Evolutionary conservation across 129 eudicot species (phyloP).

Genomic region (Arctium minus): DNA sequence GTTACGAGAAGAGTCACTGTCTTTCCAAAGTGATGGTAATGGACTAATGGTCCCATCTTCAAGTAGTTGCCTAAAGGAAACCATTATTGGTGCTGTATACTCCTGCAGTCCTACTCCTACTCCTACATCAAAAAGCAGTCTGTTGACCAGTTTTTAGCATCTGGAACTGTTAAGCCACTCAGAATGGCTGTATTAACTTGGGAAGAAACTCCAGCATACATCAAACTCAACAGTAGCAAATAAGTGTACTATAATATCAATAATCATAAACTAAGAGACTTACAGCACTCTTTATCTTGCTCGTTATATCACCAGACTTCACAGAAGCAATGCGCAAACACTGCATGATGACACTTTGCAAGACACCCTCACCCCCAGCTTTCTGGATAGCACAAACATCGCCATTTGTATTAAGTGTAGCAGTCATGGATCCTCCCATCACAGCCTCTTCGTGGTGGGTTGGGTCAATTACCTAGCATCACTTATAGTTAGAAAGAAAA

Average conservation of each 20-base stretch:
- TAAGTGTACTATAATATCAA: background rate
- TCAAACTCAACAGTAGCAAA: background rate
- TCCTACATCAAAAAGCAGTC: too few species aligned
- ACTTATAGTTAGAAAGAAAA: background rate
- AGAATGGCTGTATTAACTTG: too few species aligned
- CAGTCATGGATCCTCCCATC: constrained; percentile 90
- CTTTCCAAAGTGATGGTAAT: too few species aligned
- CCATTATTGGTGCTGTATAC: too few species aligned
- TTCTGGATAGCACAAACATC: constrained; percentile 97
- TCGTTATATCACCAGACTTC: constrained; percentile 81
- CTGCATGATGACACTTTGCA: constrained; percentile 82
- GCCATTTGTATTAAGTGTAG: constrained; percentile 80
- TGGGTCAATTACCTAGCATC: constrained; percentile 78
- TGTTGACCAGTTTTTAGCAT: too few species aligned
- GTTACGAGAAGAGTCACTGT: too few species aligned
- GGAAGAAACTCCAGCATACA: too few species aligned
- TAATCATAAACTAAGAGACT: constrained; percentile 23
- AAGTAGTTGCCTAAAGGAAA: too few species aligned
- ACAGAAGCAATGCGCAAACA: constrained; percentile 88
- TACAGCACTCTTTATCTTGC: constrained; percentile 71
- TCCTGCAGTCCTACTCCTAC: too few species aligned
- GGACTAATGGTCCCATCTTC: too few species aligned
- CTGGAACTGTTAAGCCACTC: too few species aligned
- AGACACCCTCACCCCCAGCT: constrained; percentile 87
- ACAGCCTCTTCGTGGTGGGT: constrained; percentile 84